Conservation (phyloP, 2,329 filamentous ascomycete genomes). For the Aspergillaceae sp. region DNA sequence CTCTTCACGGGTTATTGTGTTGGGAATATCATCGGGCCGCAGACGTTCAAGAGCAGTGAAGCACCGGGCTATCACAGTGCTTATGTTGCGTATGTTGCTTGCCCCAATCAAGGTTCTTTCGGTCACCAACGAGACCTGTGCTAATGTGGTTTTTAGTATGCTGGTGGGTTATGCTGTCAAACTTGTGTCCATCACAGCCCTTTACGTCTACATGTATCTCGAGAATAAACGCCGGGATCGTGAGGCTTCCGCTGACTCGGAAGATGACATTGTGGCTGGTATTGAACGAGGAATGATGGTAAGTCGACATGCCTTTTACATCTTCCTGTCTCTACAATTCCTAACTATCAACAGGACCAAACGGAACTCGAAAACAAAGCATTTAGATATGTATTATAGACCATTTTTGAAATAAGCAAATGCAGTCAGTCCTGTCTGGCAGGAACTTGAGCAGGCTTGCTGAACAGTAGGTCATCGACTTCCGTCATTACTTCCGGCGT, state of each 20-base stretch:
- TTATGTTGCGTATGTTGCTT: slow-evolving; percentile 16
- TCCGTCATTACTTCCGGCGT: slow-evolving; percentile 38
- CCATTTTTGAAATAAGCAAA: background rate
- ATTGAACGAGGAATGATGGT: slow-evolving; percentile 48
- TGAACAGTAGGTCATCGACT: slow-evolving; percentile 34
- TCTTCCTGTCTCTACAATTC: too few species aligned
- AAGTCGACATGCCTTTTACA: slow-evolving; percentile 3
- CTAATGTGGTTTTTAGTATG: slow-evolving; percentile 35
- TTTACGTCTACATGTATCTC: slow-evolving; percentile 49
- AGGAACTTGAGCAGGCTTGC: slow-evolving; percentile 19
- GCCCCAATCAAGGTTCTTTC: too few species aligned
- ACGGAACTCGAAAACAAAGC: slow-evolving; percentile 50
- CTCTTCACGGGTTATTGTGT: slow-evolving; percentile 48
- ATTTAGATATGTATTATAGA: slow-evolving; percentile 45
- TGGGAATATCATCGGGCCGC: slow-evolving; percentile 48
- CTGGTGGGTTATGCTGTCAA: slow-evolving; percentile 49
- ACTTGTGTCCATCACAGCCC: slow-evolving; percentile 39
- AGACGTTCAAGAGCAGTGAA: slow-evolving; percentile 45
- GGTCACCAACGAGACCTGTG: background rate
- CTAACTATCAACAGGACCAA: slow-evolving; percentile 25
- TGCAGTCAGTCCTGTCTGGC: slow-evolving; percentile 10
- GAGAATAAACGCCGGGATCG: slow-evolving; percentile 48
- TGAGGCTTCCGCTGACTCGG: slow-evolving; percentile 31
- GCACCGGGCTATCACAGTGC: slow-evolving; percentile 40
- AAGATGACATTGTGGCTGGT: slow-evolving; percentile 40